Conservation (phyloP, 257 asterid genomes). For the Solanum clarkiae region DNA sequence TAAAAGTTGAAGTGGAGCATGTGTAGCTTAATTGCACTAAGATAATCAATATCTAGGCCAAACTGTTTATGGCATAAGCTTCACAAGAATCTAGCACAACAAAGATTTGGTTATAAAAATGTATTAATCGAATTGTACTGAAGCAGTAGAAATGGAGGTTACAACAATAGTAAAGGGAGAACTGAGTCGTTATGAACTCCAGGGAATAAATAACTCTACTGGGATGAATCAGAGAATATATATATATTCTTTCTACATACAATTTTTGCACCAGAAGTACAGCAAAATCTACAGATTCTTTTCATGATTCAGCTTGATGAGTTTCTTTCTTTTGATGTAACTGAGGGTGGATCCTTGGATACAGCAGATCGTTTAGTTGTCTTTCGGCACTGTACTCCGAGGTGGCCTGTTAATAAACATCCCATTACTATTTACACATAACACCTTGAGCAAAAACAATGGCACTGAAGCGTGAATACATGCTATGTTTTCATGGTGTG, state of each 20-base stretch:
- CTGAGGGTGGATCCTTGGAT: slow-evolving; percentile 53
- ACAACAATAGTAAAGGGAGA: background rate
- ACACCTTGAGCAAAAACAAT: background rate
- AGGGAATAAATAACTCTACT: background rate
- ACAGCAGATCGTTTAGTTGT: slow-evolving; percentile 61
- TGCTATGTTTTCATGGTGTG: background rate
- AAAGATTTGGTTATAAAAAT: background rate
- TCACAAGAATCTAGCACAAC: background rate
- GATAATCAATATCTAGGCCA: background rate
- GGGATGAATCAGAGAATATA: background rate
- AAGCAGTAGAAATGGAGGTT: background rate
- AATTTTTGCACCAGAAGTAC: slow-evolving; percentile 11
- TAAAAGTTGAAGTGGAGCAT: background rate
- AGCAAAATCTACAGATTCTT: background rate
- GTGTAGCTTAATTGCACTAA: background rate
- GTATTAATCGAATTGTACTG: background rate
- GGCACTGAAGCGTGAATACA: background rate
- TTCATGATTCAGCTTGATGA: slow-evolving; percentile 58
- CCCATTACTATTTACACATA: background rate
- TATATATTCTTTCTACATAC: slow-evolving; percentile 6
- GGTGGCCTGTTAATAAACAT: slow-evolving; percentile 46
- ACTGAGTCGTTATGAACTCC: background rate
- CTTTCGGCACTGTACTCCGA: slow-evolving; percentile 92
- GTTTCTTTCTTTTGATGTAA: slow-evolving; percentile 70
- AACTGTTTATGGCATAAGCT: background rate